Conservation (phyloP, 441 rosid species). For the Eruca vesicaria region DNA sequence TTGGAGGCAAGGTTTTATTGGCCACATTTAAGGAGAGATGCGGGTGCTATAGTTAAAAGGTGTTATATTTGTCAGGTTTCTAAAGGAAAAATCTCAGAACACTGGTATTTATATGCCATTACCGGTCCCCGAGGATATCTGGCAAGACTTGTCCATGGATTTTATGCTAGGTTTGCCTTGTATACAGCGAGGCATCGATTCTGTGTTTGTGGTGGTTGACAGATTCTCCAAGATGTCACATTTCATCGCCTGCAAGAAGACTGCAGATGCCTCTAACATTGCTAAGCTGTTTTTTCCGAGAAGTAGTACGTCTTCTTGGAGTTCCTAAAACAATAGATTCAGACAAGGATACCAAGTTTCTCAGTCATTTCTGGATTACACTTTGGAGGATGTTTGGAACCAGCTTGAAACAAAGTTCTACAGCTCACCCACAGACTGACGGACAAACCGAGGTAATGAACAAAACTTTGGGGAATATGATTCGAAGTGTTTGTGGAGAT, state of each 20-base stretch:
- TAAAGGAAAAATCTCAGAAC: not conserved
- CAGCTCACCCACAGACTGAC: not conserved
- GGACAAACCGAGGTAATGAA: too few relatives aligned
- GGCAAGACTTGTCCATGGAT: not conserved
- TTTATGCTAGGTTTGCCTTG: not conserved
- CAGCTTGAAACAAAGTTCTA: not conserved
- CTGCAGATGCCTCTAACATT: not conserved
- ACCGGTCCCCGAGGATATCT: not conserved
- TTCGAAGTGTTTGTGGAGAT: too few relatives aligned
- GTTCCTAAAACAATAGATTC: not conserved
- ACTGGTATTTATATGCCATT: too few relatives aligned
- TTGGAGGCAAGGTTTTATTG: not conserved
- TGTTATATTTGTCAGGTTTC: not conserved
- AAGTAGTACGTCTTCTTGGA: not conserved
- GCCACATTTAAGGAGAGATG: not conserved
- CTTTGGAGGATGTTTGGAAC: conserved; percentile 3
- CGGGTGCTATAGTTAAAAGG: not conserved
- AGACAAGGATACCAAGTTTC: not conserved
- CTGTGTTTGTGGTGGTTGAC: not conserved
- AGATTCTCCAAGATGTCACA: not conserved
- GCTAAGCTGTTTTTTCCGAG: not conserved
- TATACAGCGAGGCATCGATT: not conserved
- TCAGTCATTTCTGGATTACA: conserved; percentile 6
- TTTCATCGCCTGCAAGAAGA: not conserved
- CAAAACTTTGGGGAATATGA: too few relatives aligned